Conservation (phyloP, 2,329 filamentous ascomycete genomes). For the Sporothrix variecibatus region DNA sequence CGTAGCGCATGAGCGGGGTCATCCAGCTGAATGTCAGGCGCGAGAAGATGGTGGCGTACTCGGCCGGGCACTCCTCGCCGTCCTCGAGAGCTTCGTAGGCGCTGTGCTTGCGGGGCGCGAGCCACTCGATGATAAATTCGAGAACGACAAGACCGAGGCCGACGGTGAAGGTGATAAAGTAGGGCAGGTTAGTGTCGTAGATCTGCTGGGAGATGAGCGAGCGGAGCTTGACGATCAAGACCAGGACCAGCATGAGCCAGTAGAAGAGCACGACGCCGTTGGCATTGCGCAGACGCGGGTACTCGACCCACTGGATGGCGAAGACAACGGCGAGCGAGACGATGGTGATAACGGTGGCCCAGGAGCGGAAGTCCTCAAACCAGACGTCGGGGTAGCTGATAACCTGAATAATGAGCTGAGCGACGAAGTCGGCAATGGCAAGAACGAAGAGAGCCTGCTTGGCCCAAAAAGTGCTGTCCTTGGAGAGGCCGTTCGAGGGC, state of each 20-base stretch:
- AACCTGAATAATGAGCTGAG: constrained; percentile 77
- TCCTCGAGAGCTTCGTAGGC: constrained; percentile 59
- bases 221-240: constrained; percentile 78
- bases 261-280: constrained; percentile 90
- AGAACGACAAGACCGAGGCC: constrained; percentile 68
- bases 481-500: constrained; percentile 65
- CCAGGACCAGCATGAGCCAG: constrained; percentile 84
- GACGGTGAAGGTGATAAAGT: constrained; percentile 75
- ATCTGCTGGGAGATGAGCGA: constrained; percentile 79
- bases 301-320: constrained; percentile 81
- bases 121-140: constrained; percentile 80
- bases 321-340: constrained; percentile 74
- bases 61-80: constrained; percentile 69
- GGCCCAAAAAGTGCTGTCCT: constrained; percentile 89
- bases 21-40: constrained; percentile 96
- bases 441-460: constrained; percentile 78
- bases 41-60: constrained; percentile 93
- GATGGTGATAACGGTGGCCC: constrained; percentile 73
- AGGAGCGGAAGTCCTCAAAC: constrained; percentile 82
- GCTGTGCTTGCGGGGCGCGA: constrained; percentile 72
- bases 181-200: constrained; percentile 65
- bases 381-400: constrained; percentile 68
- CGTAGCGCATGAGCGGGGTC: constrained; percentile 95
- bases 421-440: constrained; percentile 66
- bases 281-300: constrained; percentile 77